Evolutionary conservation across 345 rosid species (phyloP).

Genomic region (Jatropha curcas): DNA sequence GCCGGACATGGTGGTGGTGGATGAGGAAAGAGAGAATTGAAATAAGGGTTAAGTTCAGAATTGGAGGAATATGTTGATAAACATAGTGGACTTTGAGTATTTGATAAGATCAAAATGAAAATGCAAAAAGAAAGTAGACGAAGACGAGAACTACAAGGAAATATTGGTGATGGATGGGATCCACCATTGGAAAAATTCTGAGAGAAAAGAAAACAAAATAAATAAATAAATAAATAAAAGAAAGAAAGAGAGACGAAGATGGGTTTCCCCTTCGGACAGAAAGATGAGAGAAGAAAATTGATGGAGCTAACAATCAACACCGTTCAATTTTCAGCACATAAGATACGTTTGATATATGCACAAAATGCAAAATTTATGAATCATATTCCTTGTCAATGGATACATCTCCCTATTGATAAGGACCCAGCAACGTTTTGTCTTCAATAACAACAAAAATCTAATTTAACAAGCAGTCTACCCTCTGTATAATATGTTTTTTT

Average conservation of each 20-base stretch:
- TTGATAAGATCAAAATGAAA: slow-evolving; percentile 13
- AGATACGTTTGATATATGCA: not conserved
- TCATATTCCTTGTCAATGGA: slow-evolving; percentile 25
- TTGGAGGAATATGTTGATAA: slow-evolving; percentile 36
- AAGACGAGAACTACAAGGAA: slow-evolving; percentile 44
- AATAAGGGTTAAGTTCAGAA: slow-evolving; percentile 8
- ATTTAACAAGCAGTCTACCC: too few relatives aligned
- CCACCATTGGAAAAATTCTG: slow-evolving; percentile 41
- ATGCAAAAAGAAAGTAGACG: slow-evolving; percentile 24
- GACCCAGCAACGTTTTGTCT: slow-evolving; percentile 13
- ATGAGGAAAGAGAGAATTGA: slow-evolving; percentile 17
- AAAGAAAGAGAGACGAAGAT: not conserved
- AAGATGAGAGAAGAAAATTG: not conserved
- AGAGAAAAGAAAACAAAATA: not conserved
- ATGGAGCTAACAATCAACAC: slow-evolving; percentile 25
- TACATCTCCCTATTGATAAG: slow-evolving; percentile 17
- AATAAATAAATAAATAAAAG: not conserved
- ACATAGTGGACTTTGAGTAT: slow-evolving; percentile 22
- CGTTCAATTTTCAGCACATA: slow-evolving; percentile 15
- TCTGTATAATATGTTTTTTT: not conserved
- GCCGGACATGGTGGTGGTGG: not conserved
- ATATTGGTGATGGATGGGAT: slow-evolving; percentile 26
- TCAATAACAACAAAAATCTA: not conserved
- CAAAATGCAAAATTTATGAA: slow-evolving; percentile 20
- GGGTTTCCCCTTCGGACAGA: not conserved